These are phyloP conservation scores for Euphorbia lathyris DNA, from an alignment of 345 rosid species.

Conservation along the genomic window DNA sequence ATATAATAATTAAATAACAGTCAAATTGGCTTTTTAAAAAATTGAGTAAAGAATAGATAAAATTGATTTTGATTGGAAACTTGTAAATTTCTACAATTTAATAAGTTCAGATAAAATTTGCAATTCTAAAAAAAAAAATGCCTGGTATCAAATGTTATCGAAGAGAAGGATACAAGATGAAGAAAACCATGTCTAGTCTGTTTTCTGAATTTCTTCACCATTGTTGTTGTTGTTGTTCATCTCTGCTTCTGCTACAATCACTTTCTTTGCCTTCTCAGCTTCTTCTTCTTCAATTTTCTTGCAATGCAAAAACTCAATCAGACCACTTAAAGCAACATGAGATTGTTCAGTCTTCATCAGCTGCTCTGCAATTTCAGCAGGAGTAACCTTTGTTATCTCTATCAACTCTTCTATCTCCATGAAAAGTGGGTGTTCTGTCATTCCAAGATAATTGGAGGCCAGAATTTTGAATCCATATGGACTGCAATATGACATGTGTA, in stretches of 20 bases:
- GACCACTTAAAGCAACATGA: constrained; percentile 16
- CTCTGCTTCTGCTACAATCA: background rate
- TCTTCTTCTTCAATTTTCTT: constrained; percentile 5
- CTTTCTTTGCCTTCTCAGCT: background rate
- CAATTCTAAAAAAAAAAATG: too few relatives aligned
- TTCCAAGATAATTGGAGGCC: constrained; percentile 16
- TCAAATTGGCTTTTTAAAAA: too few relatives aligned
- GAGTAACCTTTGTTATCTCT: constrained; percentile 22
- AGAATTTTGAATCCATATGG: constrained; percentile 18
- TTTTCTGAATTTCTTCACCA: background rate
- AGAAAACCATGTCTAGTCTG: too few relatives aligned
- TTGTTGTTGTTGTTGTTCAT: too few relatives aligned
- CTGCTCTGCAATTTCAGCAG: constrained; percentile 28
- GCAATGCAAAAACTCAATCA: constrained; percentile 23
- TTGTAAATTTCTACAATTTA: too few relatives aligned
- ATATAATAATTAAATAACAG: too few relatives aligned
- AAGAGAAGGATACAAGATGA: too few relatives aligned
- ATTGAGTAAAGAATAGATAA: too few relatives aligned
- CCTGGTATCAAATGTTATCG: too few relatives aligned
- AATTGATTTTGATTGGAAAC: too few relatives aligned
- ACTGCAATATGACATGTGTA: constrained; percentile 24
- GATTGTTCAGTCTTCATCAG: constrained; percentile 25
- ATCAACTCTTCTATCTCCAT: constrained; percentile 19
- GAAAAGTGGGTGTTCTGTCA: constrained; percentile 20
- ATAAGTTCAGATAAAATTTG: too few relatives aligned